These are phyloP conservation scores for Entoloma clypeatum DNA, from an alignment of 1,284 basidiomycete genomes.

Conservation along the genomic window DNA sequence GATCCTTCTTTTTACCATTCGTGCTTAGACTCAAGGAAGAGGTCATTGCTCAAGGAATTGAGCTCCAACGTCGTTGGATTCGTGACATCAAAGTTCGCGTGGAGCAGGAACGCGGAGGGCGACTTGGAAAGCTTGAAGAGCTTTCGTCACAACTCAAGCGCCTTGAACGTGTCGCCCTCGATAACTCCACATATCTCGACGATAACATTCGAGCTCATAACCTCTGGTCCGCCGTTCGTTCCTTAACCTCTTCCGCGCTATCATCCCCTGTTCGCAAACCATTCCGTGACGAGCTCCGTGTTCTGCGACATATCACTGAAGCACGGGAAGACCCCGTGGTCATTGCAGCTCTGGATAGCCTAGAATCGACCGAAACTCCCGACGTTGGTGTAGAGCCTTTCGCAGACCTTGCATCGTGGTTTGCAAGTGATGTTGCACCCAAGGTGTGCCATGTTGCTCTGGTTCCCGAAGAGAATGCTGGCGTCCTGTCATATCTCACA, in stretches of 20 bases:
- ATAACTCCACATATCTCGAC: conserved; percentile 87
- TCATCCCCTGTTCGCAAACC: conserved; percentile 63
- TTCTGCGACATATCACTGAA: conserved; percentile 71
- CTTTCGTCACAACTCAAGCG: conserved; percentile 88
- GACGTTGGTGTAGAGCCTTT: conserved; percentile 89
- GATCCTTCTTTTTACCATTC: conserved; percentile 1
- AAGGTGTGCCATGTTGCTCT: conserved; percentile 85
- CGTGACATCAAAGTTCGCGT: conserved; percentile 94
- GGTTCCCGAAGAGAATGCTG: conserved; percentile 86
- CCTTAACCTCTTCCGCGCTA: conserved; percentile 54
- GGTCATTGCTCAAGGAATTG: conserved; percentile 94
- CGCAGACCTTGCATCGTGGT: conserved; percentile 87
- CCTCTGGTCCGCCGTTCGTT: conserved; percentile 73
- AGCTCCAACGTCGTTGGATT: conserved; percentile 95
- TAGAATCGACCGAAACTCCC: conserved; percentile 75
- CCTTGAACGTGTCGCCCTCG: conserved; percentile 86
- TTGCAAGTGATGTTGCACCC: conserved; percentile 80
- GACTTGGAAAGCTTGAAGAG: conserved; percentile 92
- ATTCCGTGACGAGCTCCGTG: conserved; percentile 87
- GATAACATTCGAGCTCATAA: conserved; percentile 87
- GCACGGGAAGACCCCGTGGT: conserved; percentile 71
- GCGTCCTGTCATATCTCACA: conserved; percentile 84
- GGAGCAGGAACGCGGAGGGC: conserved; percentile 94
- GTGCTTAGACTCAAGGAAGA: conserved; percentile 80
- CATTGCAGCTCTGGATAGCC: conserved; percentile 61